Percentiles rank a stretch among this genome's conserved stretches.
These are phyloP conservation scores for Rutstroemia sp. DNA, from an alignment of 2,329 filamentous ascomycete genomes.

Conservation along the genomic window DNA sequence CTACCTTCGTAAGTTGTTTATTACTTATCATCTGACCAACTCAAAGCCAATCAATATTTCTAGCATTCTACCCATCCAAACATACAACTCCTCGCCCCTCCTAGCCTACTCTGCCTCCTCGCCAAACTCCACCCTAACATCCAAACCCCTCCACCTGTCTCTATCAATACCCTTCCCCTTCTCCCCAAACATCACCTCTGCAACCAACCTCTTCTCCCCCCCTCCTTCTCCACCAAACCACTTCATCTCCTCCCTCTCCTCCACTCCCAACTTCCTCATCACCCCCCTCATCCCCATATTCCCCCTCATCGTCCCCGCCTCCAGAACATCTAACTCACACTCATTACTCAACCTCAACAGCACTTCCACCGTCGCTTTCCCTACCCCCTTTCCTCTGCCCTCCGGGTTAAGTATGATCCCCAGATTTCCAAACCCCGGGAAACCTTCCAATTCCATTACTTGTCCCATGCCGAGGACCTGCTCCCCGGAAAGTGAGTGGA, in stretches of 20 bases:
- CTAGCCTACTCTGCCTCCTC: not conserved
- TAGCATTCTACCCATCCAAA: too few species aligned
- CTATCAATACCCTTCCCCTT: not conserved
- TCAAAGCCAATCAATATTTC: too few species aligned
- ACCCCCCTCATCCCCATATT: slow-evolving; percentile 14
- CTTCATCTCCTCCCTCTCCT: slow-evolving; percentile 13
- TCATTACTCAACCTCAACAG: slow-evolving; percentile 15
- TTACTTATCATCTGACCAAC: too few species aligned
- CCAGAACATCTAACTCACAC: slow-evolving; percentile 8
- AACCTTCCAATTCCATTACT: not conserved
- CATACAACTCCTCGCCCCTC: too few species aligned
- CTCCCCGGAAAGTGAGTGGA: not conserved
- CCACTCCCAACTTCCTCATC: slow-evolving; percentile 11
- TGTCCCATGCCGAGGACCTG: not conserved
- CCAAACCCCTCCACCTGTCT: not conserved
- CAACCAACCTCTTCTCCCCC: not conserved
- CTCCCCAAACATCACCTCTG: not conserved
- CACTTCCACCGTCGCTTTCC: not conserved
- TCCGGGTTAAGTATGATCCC: not conserved
- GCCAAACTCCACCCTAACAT: not conserved
- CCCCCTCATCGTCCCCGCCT: slow-evolving; percentile 13
- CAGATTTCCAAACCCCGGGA: not conserved
- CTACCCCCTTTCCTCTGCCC: not conserved
- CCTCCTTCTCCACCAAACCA: not conserved
- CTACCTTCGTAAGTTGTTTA: too few species aligned